phyloP scores from a whole-genome alignment of 1,284 basidiomycete genomes.

The Trametes versicolor region DNA sequence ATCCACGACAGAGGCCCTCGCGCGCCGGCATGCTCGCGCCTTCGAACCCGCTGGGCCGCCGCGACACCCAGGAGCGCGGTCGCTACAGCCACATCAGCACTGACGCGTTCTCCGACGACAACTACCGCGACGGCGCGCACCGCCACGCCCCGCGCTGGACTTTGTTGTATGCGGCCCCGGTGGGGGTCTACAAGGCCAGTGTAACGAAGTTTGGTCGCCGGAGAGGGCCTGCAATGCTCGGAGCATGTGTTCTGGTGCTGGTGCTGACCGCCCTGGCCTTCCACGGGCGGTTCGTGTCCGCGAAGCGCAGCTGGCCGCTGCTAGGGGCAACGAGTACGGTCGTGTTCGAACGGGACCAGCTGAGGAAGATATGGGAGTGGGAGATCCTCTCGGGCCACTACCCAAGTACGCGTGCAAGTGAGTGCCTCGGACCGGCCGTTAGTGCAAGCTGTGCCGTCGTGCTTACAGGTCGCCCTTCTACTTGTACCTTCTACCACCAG shows the following conservation, averaged over 20 bases:
- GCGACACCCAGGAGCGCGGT: slow-evolving; percentile 21
- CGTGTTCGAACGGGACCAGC: slow-evolving; percentile 79
- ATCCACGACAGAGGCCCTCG: slow-evolving; percentile 24
- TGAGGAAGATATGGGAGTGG: slow-evolving; percentile 93
- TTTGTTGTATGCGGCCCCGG: slow-evolving; percentile 60
- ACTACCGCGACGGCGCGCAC: slow-evolving; percentile 20
- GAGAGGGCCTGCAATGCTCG: slow-evolving; percentile 60
- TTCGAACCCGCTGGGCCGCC: slow-evolving; percentile 2
- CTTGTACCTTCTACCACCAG: slow-evolving; percentile 50
- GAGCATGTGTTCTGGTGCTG: slow-evolving; percentile 57
- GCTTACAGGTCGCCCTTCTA: background rate
- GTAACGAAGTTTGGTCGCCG: slow-evolving; percentile 67
- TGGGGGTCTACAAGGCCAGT: slow-evolving; percentile 65
- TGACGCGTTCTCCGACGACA: slow-evolving; percentile 62
- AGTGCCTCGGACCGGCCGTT: slow-evolving; percentile 48
- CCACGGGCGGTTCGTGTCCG: slow-evolving; percentile 62
- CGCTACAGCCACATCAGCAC: slow-evolving; percentile 53
- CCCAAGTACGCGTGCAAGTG: slow-evolving; percentile 81
- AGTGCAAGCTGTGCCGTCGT: slow-evolving; percentile 10
- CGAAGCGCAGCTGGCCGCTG: slow-evolving; percentile 75
- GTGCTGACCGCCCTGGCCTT: slow-evolving; percentile 68
- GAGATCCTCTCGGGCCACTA: slow-evolving; percentile 92
- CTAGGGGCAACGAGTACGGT: slow-evolving; percentile 77
- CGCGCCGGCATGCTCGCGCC: slow-evolving; percentile 19
- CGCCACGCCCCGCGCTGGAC: slow-evolving; percentile 24